A percentile compares a stretch with the other conserved stretches of the same genome.
Conservation (phyloP, 23 red algal genomes). For the Gracilaria domingensis region DNA sequence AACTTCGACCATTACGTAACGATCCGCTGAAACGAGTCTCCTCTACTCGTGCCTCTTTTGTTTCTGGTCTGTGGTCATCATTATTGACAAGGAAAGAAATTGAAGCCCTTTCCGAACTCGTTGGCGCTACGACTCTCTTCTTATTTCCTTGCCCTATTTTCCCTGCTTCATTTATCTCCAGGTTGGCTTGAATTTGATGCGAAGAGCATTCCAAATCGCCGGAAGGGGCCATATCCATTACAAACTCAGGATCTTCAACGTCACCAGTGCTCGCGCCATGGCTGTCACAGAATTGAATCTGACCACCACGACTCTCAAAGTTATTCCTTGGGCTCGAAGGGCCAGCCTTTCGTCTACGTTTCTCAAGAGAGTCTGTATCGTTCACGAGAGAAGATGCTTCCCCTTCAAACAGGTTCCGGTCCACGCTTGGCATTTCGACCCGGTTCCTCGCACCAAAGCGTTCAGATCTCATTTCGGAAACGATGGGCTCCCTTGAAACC, state of each 20-base stretch:
- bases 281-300: not conserved
- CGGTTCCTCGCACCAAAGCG: not conserved
- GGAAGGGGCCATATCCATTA: not conserved
- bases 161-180: not conserved
- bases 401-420: not conserved
- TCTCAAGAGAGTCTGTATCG: not conserved
- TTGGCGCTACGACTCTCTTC: not conserved
- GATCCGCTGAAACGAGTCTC: not conserved
- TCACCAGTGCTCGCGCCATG: not conserved
- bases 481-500: not conserved
- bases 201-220: not conserved
- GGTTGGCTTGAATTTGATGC: not conserved
- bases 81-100: not conserved
- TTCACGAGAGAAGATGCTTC: not conserved
- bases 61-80: not conserved
- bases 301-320: not conserved
- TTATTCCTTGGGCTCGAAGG: not conserved
- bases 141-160: not conserved
- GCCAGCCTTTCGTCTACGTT: not conserved
- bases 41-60: not conserved
- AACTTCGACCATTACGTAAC: not conserved
- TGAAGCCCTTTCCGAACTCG: not conserved
- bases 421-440: not conserved
- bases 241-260: not conserved
- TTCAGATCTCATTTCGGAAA: not conserved